Percentiles rank a stretch among this genome's conserved stretches.
Evolutionary conservation across 2,329 filamentous ascomycete genomes (phyloP).

Genomic region (Trichoderma afroharzianum): DNA sequence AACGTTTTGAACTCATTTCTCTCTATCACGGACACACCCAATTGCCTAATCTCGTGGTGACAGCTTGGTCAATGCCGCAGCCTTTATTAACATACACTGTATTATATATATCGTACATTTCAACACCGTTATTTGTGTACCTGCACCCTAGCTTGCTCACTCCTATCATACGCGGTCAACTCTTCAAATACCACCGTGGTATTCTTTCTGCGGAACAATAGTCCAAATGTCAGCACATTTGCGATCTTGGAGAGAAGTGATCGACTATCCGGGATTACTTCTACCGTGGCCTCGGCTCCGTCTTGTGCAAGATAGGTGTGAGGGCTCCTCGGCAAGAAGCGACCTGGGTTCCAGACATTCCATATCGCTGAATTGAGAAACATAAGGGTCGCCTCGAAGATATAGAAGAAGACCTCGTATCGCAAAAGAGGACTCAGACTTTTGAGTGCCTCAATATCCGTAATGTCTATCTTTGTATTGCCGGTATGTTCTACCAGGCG

Average conservation of each 20-base stretch:
- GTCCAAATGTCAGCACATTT: neutral
- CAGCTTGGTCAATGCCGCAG: neutral
- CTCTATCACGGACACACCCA: neutral
- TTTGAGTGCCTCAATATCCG: neutral
- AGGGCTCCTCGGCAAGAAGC: neutral
- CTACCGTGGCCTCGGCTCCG: neutral
- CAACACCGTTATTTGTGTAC: neutral
- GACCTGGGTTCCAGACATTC: conserved; percentile 5
- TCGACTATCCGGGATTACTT: neutral
- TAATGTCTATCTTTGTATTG: neutral
- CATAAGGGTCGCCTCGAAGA: neutral
- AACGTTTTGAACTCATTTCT: neutral
- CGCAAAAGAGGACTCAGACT: neutral
- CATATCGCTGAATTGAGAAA: neutral
- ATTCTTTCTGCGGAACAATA: neutral
- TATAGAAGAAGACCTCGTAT: neutral
- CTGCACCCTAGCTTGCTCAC: neutral
- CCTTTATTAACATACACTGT: neutral
- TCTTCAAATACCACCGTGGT: neutral
- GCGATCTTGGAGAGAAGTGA: neutral
- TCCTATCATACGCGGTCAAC: neutral
- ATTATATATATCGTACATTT: neutral
- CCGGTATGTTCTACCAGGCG: conserved; percentile 4
- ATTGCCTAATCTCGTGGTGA: neutral
- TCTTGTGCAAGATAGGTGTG: neutral